Evolutionary conservation across 179 eudicot genomes (phyloP).

Genomic region (Patellifolia procumbens): DNA sequence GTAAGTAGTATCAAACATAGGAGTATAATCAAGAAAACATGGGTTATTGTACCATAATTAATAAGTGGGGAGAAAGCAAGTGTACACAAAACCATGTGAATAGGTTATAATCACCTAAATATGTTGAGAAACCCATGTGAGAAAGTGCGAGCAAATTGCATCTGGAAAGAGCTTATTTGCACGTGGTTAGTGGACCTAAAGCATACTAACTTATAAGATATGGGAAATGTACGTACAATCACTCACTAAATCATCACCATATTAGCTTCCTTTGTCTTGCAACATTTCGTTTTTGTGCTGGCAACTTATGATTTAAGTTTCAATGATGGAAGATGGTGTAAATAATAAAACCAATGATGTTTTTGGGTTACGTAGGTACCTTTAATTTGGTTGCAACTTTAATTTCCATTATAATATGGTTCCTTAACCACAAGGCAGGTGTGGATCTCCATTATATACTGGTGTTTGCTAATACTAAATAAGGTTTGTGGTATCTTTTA

Average conservation of each 20-base stretch:
- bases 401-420: conserved; percentile 1
- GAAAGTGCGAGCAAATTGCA: conserved; percentile 17
- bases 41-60: background rate
- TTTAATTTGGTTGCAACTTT: conserved; percentile 7
- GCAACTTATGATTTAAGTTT: conserved; percentile 23
- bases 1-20: no score
- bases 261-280: background rate
- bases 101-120: conserved; percentile 4
- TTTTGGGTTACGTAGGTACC: background rate
- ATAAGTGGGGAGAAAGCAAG: conserved; percentile 11
- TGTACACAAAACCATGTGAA: conserved; percentile 19
- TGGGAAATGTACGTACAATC: conserved; percentile 19
- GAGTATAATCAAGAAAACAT: background rate
- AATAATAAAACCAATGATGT: background rate
- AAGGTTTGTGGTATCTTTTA: background rate
- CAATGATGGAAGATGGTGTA: background rate
- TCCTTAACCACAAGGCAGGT: conserved; percentile 30
- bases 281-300: conserved; percentile 9
- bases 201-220: background rate
- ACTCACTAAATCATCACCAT: background rate
- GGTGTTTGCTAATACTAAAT: conserved; percentile 8
- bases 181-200: conserved; percentile 29
- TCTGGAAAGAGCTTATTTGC: conserved; percentile 23
- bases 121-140: conserved; percentile 23
- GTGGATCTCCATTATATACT: conserved; percentile 11